Percentiles rank a stretch among this genome's conserved stretches.
phyloP scores from a whole-genome alignment of 2,329 filamentous ascomycete species.

The Penicillium brasilianum region DNA sequence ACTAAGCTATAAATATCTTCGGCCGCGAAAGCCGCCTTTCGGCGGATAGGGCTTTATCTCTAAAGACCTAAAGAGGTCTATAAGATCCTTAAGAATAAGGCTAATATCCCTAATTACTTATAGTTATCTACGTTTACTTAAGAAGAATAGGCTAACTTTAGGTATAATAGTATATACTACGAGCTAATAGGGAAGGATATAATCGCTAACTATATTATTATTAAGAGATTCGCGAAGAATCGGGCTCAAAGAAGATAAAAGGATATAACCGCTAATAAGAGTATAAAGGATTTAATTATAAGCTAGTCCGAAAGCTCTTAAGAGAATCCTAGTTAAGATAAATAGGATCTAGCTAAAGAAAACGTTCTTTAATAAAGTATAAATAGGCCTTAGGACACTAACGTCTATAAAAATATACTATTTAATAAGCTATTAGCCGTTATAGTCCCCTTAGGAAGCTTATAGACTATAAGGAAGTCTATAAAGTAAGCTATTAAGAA shows the following conservation, averaged over 20 bases:
- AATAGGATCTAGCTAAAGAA: not conserved
- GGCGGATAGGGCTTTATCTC: slow-evolving; percentile 7
- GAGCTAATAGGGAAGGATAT: not conserved
- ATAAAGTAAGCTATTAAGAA: no score
- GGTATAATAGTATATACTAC: not conserved
- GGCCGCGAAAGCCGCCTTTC: no score
- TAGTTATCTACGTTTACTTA: slow-evolving; percentile 13
- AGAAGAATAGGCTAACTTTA: slow-evolving; percentile 7
- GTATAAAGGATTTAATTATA: not conserved
- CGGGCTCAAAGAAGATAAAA: not conserved
- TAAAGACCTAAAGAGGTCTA: no score
- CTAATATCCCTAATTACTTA: not conserved
- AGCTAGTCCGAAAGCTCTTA: not conserved
- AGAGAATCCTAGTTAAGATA: not conserved
- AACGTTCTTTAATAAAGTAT: no score
- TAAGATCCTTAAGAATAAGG: not conserved
- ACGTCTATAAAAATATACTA: no score
- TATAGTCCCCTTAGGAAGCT: no score
- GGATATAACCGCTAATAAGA: no score
- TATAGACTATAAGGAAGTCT: no score
- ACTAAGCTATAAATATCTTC: no score
- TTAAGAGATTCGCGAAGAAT: not conserved
- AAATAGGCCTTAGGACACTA: no score
- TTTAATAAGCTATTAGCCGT: no score
- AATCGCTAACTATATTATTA: not conserved